Conservation (phyloP, 2,329 filamentous ascomycete species). For the Hymenoscyphus albidus region DNA sequence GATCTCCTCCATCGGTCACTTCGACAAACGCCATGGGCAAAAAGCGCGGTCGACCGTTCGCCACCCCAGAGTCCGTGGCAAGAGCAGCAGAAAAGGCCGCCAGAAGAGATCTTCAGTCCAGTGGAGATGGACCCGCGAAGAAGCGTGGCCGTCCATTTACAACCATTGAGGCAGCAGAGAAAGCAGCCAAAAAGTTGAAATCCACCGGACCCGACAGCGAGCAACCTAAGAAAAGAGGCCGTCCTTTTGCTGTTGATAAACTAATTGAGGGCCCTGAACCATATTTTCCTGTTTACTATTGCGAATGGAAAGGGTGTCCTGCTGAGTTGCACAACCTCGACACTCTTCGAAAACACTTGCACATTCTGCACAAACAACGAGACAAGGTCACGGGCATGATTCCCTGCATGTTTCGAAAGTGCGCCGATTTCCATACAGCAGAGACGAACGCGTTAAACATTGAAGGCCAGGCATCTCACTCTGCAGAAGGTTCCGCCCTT, state of each 20-base stretch:
- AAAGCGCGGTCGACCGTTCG: slow-evolving; percentile 20
- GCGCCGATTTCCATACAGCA: slow-evolving; percentile 25
- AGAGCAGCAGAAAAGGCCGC: slow-evolving; percentile 3
- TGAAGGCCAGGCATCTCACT: background rate
- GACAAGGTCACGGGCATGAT: slow-evolving; percentile 30
- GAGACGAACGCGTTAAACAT: background rate
- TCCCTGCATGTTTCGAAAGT: slow-evolving; percentile 40
- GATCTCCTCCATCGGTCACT: background rate
- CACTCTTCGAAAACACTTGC: slow-evolving; percentile 53
- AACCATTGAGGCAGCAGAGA: slow-evolving; percentile 17
- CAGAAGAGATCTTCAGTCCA: background rate
- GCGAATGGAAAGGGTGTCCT: slow-evolving; percentile 56
- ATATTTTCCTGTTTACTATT: slow-evolving; percentile 50
- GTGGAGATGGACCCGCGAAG: slow-evolving; percentile 8
- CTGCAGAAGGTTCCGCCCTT: background rate
- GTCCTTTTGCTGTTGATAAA: slow-evolving; percentile 14
- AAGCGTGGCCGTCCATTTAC: slow-evolving; percentile 25
- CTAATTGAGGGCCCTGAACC: slow-evolving; percentile 33
- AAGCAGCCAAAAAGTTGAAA: slow-evolving; percentile 14
- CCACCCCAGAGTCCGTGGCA: background rate
- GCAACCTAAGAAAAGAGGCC: slow-evolving; percentile 18
- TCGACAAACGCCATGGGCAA: slow-evolving; percentile 1
- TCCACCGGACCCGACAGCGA: background rate
- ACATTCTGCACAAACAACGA: slow-evolving; percentile 43
- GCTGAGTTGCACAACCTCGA: slow-evolving; percentile 61